Conservation (phyloP, 306 rosid genomes). For the Amphicarpaea edgeworthii region DNA sequence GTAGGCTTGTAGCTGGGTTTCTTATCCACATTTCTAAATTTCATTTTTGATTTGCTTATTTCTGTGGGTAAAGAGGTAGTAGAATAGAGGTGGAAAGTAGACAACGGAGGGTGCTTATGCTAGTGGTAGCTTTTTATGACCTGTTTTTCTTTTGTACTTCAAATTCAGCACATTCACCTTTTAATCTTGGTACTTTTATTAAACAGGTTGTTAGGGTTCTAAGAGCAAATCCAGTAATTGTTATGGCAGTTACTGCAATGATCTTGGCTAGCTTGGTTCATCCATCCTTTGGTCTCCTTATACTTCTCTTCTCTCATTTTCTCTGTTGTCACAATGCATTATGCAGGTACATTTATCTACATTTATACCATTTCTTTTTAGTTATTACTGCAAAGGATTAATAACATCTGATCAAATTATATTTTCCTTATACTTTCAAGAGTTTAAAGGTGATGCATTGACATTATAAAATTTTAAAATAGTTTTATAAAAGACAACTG, state of each 20-base stretch:
- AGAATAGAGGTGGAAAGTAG: conserved; percentile 32
- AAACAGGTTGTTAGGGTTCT: conserved; percentile 76
- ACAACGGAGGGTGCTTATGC: conserved; percentile 21
- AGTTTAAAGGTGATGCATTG: no score
- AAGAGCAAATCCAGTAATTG: conserved; percentile 69
- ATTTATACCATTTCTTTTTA: conserved; percentile 37
- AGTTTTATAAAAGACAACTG: no score
- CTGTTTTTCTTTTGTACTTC: conserved; percentile 17
- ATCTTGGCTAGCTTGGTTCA: conserved; percentile 81
- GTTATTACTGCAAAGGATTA: background rate
- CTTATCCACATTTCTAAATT: conserved; percentile 2
- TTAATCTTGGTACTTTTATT: conserved; percentile 43
- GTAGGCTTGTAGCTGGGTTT: conserved; percentile 25
- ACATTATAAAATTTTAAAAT: no score
- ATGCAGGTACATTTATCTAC: conserved; percentile 68
- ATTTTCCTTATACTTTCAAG: background rate
- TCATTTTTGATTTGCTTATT: conserved; percentile 28
- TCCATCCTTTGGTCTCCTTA: conserved; percentile 79
- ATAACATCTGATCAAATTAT: background rate
- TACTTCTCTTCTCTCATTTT: conserved; percentile 76
- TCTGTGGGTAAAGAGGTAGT: conserved; percentile 28
- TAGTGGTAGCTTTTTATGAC: conserved; percentile 23
- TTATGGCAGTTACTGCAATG: conserved; percentile 71
- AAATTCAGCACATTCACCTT: conserved; percentile 40
- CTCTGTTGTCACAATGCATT: conserved; percentile 86